phyloP scores from a whole-genome alignment of 2,329 filamentous ascomycete genomes.

The Nigrograna mackinnonii region DNA sequence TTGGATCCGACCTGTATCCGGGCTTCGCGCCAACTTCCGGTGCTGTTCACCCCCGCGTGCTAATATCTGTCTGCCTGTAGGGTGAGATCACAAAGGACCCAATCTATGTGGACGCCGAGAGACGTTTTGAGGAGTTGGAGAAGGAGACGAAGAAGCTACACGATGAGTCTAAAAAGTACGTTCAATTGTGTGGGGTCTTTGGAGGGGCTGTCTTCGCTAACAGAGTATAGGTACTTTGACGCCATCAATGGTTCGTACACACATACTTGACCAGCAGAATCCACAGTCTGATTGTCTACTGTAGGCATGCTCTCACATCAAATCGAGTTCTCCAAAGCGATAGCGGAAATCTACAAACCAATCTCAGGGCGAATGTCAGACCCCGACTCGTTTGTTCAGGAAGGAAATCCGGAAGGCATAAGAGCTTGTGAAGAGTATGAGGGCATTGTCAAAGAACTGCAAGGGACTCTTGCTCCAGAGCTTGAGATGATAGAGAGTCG shows the following conservation, averaged over 20 bases:
- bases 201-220: too few relatives aligned
- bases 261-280: neutral
- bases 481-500: conserved; percentile 96
- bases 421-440: conserved; percentile 96
- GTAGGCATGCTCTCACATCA: conserved; percentile 90
- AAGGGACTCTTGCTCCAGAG: conserved; percentile 86
- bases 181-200: too few relatives aligned
- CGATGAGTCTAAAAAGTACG: conserved; percentile 86
- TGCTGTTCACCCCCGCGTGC: conserved; percentile 8
- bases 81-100: conserved; percentile 94
- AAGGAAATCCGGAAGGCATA: conserved; percentile 93
- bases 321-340: conserved; percentile 96
- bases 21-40: conserved; percentile 13
- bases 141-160: conserved; percentile 95
- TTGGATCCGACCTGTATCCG: conserved; percentile 12
- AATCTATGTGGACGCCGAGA: conserved; percentile 92
- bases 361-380: conserved; percentile 96
- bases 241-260: conserved; percentile 79
- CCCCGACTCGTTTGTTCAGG: conserved; percentile 76
- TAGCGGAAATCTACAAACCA: conserved; percentile 96
- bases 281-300: conserved; percentile 15
- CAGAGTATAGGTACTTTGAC: conserved; percentile 71
- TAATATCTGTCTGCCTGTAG: conserved; percentile 33
- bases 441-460: conserved; percentile 83
- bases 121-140: conserved; percentile 92